A percentile compares a stretch with the other conserved stretches of the same genome.
phyloP scores from a whole-genome alignment of 108 stramenopile genomes.

The Fragilaria radians region DNA sequence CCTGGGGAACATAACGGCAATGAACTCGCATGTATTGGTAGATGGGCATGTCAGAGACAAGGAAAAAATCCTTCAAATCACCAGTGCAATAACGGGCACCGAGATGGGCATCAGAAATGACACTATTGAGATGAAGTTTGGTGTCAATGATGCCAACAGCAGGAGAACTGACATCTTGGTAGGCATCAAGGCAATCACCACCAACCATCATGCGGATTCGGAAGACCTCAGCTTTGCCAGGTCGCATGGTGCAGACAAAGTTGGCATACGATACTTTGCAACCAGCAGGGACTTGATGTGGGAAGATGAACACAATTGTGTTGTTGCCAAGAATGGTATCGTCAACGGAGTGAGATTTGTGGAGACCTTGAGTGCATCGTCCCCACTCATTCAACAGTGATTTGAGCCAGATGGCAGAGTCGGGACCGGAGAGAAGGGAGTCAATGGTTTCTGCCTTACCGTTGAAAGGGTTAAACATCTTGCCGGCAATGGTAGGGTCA shows the following conservation, averaged over 20 bases:
- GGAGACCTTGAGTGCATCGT: slow-evolving; percentile 12
- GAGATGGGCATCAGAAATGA: slow-evolving; percentile 18
- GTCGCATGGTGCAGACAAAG: slow-evolving; percentile 19
- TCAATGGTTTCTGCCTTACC: background rate
- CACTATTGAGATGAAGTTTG: slow-evolving; percentile 43
- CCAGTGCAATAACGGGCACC: slow-evolving; percentile 13
- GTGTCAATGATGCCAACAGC: slow-evolving; percentile 29
- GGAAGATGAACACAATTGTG: slow-evolving; percentile 24
- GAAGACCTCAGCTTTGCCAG: slow-evolving; percentile 18
- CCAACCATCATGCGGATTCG: slow-evolving; percentile 27
- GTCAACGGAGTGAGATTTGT: background rate
- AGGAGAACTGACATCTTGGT: slow-evolving; percentile 19
- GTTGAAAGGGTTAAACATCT: background rate
- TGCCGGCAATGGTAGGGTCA: background rate
- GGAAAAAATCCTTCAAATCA: slow-evolving; percentile 20
- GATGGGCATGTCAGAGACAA: background rate
- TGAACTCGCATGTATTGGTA: slow-evolving; percentile 36
- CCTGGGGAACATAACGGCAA: slow-evolving; percentile 16
- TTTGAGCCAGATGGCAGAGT: slow-evolving; percentile 9
- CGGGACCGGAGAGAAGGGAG: background rate
- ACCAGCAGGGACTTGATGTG: slow-evolving; percentile 19
- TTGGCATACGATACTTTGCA: slow-evolving; percentile 17
- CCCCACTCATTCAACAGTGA: slow-evolving; percentile 16
- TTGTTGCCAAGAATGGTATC: background rate
- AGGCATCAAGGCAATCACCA: slow-evolving; percentile 28